Evolutionary conservation across 2,329 filamentous ascomycete genomes (phyloP).

Genomic region (Fusarium sp.): DNA sequence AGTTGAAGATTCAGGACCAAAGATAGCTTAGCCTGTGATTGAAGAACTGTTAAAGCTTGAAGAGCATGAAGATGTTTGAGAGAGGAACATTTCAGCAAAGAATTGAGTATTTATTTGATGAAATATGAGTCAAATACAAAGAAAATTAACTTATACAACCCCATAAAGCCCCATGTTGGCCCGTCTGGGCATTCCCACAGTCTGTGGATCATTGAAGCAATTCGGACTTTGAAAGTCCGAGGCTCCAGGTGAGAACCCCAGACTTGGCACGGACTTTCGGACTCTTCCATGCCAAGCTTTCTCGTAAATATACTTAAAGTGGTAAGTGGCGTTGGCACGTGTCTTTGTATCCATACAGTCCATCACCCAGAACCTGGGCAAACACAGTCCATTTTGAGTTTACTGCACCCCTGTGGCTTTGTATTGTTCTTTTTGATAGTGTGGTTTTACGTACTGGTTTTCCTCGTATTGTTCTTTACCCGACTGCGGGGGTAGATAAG

Average conservation of each 20-base stretch:
- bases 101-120: neutral
- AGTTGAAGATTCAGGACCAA: too few species aligned
- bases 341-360: neutral
- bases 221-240: constrained; percentile 38
- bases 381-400: constrained; percentile 1
- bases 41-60: neutral
- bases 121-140: constrained; percentile 6
- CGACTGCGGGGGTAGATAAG: constrained; percentile 7
- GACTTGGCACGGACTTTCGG: constrained; percentile 6
- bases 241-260: neutral
- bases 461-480: neutral
- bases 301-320: constrained; percentile 10
- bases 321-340: neutral
- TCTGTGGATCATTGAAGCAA: constrained; percentile 33
- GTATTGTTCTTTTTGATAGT: constrained; percentile 17
- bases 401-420: constrained; percentile 1
- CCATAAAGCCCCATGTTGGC: constrained; percentile 1
- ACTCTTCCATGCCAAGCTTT: constrained; percentile 10
- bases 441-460: constrained; percentile 5
- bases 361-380: constrained; percentile 6
- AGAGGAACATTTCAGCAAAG: neutral
- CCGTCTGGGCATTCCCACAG: neutral
- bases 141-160: constrained; percentile 5
- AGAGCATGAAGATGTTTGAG: neutral
- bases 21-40: neutral